Evolutionary conservation across 495 filamentous ascomycete genomes (phyloP).

Genomic region (Penicillium salamii): DNA sequence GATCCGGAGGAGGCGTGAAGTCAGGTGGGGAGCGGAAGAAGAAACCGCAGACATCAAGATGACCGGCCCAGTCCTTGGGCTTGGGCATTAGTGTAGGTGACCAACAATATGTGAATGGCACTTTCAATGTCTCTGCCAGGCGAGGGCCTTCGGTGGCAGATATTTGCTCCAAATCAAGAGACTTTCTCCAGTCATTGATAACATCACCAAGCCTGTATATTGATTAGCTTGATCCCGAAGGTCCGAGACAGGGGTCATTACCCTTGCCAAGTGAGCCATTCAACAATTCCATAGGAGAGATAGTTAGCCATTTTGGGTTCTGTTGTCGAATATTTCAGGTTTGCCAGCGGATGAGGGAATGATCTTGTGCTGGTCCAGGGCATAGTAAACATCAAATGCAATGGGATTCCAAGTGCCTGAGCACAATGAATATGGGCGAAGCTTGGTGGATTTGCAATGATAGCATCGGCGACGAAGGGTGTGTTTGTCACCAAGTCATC

Average conservation of each 20-base stretch:
- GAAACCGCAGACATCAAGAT: slow-evolving; percentile 53
- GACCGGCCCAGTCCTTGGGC: slow-evolving; percentile 53
- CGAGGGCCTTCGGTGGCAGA: slow-evolving; percentile 19
- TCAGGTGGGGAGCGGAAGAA: slow-evolving; percentile 48
- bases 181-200: slow-evolving; percentile 49
- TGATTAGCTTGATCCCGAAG: neutral
- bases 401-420: slow-evolving; percentile 52
- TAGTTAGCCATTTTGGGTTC: slow-evolving; percentile 48
- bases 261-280: slow-evolving; percentile 64
- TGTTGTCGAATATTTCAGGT: slow-evolving; percentile 41
- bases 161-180: slow-evolving; percentile 49
- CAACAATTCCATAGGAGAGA: slow-evolving; percentile 54
- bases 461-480: slow-evolving; percentile 59
- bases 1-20: slow-evolving; percentile 47
- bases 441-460: slow-evolving; percentile 60
- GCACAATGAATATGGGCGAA: slow-evolving; percentile 62
- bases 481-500: slow-evolving; percentile 43
- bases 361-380: slow-evolving; percentile 50
- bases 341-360: slow-evolving; percentile 54
- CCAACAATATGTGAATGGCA: slow-evolving; percentile 62
- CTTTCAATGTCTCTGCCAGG: slow-evolving; percentile 34
- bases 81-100: slow-evolving; percentile 57
- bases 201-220: slow-evolving; percentile 43
- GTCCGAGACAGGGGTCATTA: slow-evolving; percentile 3
- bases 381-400: slow-evolving; percentile 64